Conservation (phyloP, 176 grass and related monocot genomes). For the Oryza punctata region DNA sequence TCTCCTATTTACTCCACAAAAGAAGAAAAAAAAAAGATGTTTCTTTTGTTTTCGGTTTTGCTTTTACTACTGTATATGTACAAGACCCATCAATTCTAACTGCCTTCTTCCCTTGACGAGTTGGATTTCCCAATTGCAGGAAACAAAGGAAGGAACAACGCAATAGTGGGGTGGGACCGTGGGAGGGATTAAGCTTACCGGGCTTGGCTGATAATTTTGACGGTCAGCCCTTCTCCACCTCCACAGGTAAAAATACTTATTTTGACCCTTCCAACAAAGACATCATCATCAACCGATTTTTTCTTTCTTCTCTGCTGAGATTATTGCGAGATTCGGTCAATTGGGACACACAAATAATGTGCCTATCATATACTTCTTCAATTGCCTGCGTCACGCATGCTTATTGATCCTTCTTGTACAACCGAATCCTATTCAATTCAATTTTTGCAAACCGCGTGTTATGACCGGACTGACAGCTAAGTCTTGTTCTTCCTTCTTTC, state of each 20-base stretch:
- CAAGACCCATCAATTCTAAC: too few species aligned
- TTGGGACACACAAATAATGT: slow-evolving; percentile 18
- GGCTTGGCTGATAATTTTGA: slow-evolving; percentile 69
- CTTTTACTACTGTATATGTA: neutral
- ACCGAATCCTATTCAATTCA: neutral
- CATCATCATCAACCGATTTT: neutral
- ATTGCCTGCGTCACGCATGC: neutral
- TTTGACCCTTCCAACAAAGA: slow-evolving; percentile 34
- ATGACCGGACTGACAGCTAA: slow-evolving; percentile 19
- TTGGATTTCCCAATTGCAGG: neutral
- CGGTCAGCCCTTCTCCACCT: slow-evolving; percentile 35
- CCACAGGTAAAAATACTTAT: neutral
- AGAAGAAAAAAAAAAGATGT: too few species aligned
- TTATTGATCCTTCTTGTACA: neutral
- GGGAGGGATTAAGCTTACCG: neutral
- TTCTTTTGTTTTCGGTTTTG: neutral
- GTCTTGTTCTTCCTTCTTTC: neutral
- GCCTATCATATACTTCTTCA: neutral
- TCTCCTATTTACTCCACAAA: neutral
- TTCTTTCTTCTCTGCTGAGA: neutral
- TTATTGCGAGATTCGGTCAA: neutral
- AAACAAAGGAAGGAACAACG: slow-evolving; percentile 9
- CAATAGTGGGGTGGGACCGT: slow-evolving; percentile 14
- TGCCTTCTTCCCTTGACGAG: neutral
- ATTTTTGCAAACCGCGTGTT: slow-evolving; percentile 24